phyloP scores from a whole-genome alignment of 306 rosid genomes.

The Quercus mongolica region DNA sequence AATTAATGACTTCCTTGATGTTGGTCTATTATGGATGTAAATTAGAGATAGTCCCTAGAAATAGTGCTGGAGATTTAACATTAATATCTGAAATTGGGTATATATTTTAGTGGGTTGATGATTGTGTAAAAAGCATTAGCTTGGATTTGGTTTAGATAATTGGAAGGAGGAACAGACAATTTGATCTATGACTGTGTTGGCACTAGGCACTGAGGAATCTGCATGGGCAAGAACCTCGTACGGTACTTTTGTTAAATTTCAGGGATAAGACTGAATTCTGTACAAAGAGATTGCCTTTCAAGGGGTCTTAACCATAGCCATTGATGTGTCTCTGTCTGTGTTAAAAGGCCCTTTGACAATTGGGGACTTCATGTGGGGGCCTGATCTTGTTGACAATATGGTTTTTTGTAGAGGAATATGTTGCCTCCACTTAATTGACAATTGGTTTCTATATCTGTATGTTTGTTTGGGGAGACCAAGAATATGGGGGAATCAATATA shows the following conservation, averaged over 20 bases:
- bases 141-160: too few species aligned
- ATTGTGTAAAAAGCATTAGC: neutral
- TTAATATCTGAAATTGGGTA: neutral
- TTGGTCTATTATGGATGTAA: neutral
- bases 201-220: too few species aligned
- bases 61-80: neutral
- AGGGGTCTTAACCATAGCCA: neutral
- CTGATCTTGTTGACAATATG: neutral
- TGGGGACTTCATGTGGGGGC: neutral
- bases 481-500: too few species aligned
- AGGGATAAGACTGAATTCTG: neutral
- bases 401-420: neutral
- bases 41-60: neutral
- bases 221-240: neutral
- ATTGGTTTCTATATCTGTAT: too few species aligned
- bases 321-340: neutral
- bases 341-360: neutral
- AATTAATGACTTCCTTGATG: neutral
- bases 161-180: too few species aligned
- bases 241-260: neutral
- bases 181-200: too few species aligned
- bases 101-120: neutral
- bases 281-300: neutral
- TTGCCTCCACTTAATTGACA: neutral
- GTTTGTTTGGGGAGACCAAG: too few species aligned